Base-by-base conservation (phyloP, 768 basidiomycete genomes). In the Mycena haematopus region DNA sequence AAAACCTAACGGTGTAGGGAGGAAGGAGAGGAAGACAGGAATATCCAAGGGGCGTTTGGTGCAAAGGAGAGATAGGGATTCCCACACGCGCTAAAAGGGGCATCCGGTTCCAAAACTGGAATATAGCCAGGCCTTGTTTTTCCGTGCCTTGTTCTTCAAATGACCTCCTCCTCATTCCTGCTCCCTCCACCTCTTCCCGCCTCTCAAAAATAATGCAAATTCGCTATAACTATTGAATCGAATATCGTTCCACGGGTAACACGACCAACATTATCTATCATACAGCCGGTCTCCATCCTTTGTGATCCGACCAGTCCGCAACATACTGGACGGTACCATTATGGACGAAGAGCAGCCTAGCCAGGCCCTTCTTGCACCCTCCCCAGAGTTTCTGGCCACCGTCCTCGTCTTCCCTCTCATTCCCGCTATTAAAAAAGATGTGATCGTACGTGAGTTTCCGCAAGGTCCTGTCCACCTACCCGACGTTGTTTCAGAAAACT, bases 371-470 rank as follows among this genome's bases (percentile, higher is more conserved):
- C 74, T 87, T 11, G 84, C 84, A 15, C 87, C 88, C 6, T 81
- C 84, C 1, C 78, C 81, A 47, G 88, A 87, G 52, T 76, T 79
- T 63, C 72, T 91, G 10, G 84, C 85, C 7, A 78, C 86, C 2
- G 80, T 91, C 68, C 86, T 84, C 68, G 92, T 94, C 36, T 94
- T 90, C 73, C 92, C 92, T n/a, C 80, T 93, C 25, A 91, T 94
- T 64, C 86, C 86, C 22, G 82, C 85, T 62, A 70, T 94, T 46
- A 90, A 87, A 71, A 84, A 78, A 58, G 91, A 93, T 74, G 82
- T 89, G 22, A 80, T 79, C 15, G 92, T 92, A 71, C 73, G 88
- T 78, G 35, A 36, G 27, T 44, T 52, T 27, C 36, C 29, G n/a
- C 58, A 36, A 62, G n/a, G 40, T 38, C 27, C 49, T 45, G 45